Base-by-base conservation (phyloP, 2,329 filamentous ascomycete genomes). In the Chrysoporthe puriensis region DNA sequence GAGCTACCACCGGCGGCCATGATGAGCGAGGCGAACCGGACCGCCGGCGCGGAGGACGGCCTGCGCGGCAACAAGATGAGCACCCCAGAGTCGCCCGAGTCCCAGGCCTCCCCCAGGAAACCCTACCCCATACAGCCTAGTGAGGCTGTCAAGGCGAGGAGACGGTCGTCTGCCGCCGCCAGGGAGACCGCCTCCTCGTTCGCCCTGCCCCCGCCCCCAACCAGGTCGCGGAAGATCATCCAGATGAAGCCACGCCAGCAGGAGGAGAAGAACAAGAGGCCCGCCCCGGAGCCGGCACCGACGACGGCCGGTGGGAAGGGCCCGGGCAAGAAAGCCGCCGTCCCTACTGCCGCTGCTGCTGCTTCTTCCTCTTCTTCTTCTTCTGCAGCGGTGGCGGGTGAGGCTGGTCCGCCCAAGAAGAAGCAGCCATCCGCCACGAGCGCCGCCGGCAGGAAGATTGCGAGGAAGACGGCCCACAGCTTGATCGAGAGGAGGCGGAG, bases 391-490 rank as follows among this genome's bases (percentile, higher is more conserved):
- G 73, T 78, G 0, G 80, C 79, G 16, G 80, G 83, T 13, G 64
- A 48, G 40, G 7, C 59, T 14, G 64, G 43, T 1, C 48, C 62
- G 6, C 52, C 65, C 32, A 95, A 94, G 82, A 93, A 89, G 82
- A 97, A 95, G 81, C 89, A 93, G 73, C 86, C 90, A 1, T 89
- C 87, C 63, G 86, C 88, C 1, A 91, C 90, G 6, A 97, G 91
- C 73, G 92, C 92, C 1, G 94, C 94, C 0, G 94, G 94, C n/a
- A 87, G 94, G 66, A 98, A 97, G 82, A 96, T 96, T 72, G 94
- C 96, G 6, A 87, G 96, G 72, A 98, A 97, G 81, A 98, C 95
- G 1, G 96, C 96, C 13, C 96, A 99, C 76, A 97, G 94, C 75
- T 81, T 98, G 72, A 99, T 98, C 73, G 96, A 99, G 81, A 85